Percentiles rank a stretch among this genome's conserved stretches.
phyloP scores from a whole-genome alignment of 768 basidiomycete species.

The Tylopilus sp. region DNA sequence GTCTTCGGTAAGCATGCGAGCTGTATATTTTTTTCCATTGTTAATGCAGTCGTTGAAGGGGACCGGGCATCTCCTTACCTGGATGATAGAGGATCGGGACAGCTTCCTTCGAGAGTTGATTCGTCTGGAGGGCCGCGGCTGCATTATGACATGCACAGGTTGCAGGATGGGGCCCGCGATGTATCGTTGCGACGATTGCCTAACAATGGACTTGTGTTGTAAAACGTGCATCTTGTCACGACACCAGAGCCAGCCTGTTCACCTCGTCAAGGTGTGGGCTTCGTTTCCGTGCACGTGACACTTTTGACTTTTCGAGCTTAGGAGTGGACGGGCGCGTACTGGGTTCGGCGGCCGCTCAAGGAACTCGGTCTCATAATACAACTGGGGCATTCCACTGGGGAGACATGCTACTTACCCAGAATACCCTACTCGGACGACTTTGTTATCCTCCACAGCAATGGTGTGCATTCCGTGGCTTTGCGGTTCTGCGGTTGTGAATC shows the following conservation, averaged over 20 bases:
- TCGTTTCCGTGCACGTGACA: background rate
- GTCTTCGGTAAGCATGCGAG: too few relatives aligned
- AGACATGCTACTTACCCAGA: background rate
- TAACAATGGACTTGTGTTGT: background rate
- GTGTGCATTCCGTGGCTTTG: background rate
- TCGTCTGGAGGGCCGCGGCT: too few relatives aligned
- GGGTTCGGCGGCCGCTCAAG: background rate
- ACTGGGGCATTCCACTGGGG: background rate
- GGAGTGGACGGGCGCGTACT: background rate
- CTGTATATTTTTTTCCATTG: too few relatives aligned
- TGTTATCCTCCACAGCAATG: background rate
- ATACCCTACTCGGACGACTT: background rate
- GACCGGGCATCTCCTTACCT: background rate
- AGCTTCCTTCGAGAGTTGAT: too few relatives aligned
- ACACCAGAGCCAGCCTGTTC: background rate
- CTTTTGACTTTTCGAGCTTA: background rate
- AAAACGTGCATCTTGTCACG: background rate
- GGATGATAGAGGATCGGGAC: too few relatives aligned
- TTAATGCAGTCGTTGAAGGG: background rate
- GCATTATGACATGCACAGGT: background rate
- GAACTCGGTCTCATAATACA: background rate
- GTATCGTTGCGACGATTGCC: background rate
- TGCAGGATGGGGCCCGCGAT: background rate
- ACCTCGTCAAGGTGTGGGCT: background rate
- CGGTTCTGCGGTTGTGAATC: background rate